Evolutionary conservation across 2,329 filamentous ascomycete genomes (phyloP), one percentile per base, ranked within the genome.

Genomic region (Pseudopyrenochaeta lycopersici): DNA sequence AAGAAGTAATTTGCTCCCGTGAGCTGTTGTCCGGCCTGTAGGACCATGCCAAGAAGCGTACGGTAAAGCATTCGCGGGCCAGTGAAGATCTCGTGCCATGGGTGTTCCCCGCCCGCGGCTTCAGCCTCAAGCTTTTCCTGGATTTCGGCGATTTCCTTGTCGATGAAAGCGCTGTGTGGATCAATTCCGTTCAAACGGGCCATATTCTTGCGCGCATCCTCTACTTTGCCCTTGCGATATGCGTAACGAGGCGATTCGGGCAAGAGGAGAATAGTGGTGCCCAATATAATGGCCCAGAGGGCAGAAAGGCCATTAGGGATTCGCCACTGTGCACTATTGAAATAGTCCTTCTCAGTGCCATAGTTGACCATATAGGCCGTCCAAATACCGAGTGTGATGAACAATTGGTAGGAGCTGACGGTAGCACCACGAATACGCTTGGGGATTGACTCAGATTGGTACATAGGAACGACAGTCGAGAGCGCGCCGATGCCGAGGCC

Each of bases 341-440:
- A 76, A 7, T 60, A 49, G 53, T 77, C 79, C 11, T 75, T 76
- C 52, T 84, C 76, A 11, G 87, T 90, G 14, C 86, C 86, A 66
- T 78, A 89, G 72, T 89, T 88, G 70, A 81, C 78, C 70, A 77
- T 74, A 58, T 77, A 77, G 0, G 77, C 81, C 15, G 80, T 73
- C 62, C 78, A 87, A 69, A 90, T 89, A 57, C 88, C 88, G 29
- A 89, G 77, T 0, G 88, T 90, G 68, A 90, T 87, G 69, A 89
- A 84, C 6, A 90, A 79, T 76, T 90, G 88, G 71, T 90, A 90
- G 27, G 81, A 84, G 2, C 83, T 67, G 47, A 90, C 82, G 30
- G 89, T 80, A 7, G 86, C 80, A 64, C 86, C 86, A 66, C 88
- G 85, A 50, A 90, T 84, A 46, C 85, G 81, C 58, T 86, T 82